phyloP scores from a whole-genome alignment of 768 basidiomycete genomes.

The Coprinopsis cinerea region DNA sequence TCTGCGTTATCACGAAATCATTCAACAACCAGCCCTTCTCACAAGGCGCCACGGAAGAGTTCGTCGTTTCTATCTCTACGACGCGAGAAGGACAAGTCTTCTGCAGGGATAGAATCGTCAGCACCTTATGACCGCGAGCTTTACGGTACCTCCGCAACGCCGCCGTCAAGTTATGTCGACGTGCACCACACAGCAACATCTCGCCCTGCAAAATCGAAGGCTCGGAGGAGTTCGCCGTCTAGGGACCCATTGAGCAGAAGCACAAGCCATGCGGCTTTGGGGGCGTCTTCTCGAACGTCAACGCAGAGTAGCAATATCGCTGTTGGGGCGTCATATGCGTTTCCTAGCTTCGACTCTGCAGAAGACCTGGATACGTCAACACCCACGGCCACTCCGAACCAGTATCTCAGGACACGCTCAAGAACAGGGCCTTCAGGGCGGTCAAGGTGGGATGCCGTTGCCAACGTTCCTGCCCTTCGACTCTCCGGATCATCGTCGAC shows the following conservation, averaged over 20 bases:
- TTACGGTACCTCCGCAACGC: constrained; percentile 23
- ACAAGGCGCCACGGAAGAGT: constrained; percentile 46
- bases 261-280: constrained; percentile 9
- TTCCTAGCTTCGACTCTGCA: constrained; percentile 33
- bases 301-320: constrained; percentile 12
- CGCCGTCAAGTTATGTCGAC: constrained; percentile 39
- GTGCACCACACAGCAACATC: constrained; percentile 35
- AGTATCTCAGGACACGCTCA: constrained; percentile 44
- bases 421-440: constrained; percentile 52
- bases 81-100: constrained; percentile 39
- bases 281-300: constrained; percentile 2
- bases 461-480: constrained; percentile 46
- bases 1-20: constrained; percentile 33
- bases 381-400: constrained; percentile 20
- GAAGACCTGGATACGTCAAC: constrained; percentile 22
- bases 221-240: constrained; percentile 16
- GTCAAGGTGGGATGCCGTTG: constrained; percentile 36
- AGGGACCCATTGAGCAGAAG: constrained; percentile 6
- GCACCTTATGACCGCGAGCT: constrained; percentile 17
- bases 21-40: constrained; percentile 25
- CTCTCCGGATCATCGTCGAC: constrained; percentile 66
- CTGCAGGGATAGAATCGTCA: constrained; percentile 5
- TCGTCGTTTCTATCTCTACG: constrained; percentile 53
- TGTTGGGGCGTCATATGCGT: constrained; percentile 34
- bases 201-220: constrained; percentile 27